Evolutionary conservation across 2,329 filamentous ascomycete species (phyloP).

Genomic region (Botrytis tulipae): DNA sequence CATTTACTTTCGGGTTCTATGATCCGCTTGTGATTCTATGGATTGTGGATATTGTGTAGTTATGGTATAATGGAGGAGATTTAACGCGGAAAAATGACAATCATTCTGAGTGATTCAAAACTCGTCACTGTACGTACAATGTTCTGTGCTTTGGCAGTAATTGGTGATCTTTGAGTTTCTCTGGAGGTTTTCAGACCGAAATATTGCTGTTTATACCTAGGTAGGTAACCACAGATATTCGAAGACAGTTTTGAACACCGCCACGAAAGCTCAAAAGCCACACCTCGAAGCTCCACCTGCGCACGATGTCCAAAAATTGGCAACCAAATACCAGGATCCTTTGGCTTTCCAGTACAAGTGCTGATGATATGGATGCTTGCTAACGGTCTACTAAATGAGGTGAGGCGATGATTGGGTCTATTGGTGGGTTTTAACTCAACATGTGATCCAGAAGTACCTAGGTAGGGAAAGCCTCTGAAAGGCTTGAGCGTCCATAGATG

Average conservation of each 20-base stretch:
- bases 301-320: not conserved
- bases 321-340: not conserved
- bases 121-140: not conserved
- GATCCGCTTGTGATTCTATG: not conserved
- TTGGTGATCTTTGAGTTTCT: no score
- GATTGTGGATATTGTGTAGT: not conserved
- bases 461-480: not conserved
- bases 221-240: no score
- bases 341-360: not conserved
- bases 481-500: not conserved
- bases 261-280: not conserved
- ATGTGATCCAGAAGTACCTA: not conserved
- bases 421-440: not conserved
- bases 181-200: not conserved
- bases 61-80: slow-evolving; percentile 10
- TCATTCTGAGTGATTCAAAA: not conserved
- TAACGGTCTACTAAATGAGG: not conserved
- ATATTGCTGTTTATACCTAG: no score
- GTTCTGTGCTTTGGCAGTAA: not conserved
- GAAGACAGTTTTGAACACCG: not conserved
- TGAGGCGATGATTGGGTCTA: not conserved
- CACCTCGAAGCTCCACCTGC: not conserved
- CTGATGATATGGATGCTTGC: not conserved
- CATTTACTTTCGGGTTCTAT: slow-evolving; percentile 1
- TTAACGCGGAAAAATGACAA: not conserved